phyloP scores from a whole-genome alignment of 1,284 basidiomycete species.

The Ganoderma boninense region DNA sequence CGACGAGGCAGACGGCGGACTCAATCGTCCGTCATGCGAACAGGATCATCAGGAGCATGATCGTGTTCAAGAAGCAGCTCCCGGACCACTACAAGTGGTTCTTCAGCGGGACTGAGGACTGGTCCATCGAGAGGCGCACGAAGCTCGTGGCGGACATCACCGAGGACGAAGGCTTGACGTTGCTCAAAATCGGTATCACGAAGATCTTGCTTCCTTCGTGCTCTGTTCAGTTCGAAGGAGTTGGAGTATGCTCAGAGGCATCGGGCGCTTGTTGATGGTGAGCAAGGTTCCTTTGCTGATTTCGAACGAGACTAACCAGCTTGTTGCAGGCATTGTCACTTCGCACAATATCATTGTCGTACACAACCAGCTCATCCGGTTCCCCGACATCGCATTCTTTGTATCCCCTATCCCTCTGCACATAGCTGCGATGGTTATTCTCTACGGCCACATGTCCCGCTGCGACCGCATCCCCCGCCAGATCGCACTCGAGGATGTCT shows the following conservation, averaged over 20 bases:
- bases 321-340: constrained; percentile 71
- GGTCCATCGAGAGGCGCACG: constrained; percentile 68
- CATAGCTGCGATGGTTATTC: constrained; percentile 87
- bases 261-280: constrained; percentile 79
- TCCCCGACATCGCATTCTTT: constrained; percentile 85
- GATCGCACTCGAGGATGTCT: constrained; percentile 79
- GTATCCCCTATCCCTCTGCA: constrained; percentile 86
- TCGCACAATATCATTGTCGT: constrained; percentile 86
- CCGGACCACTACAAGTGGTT: constrained; percentile 76
- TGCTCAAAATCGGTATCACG: constrained; percentile 83
- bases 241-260: constrained; percentile 68
- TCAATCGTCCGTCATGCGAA: constrained; percentile 77
- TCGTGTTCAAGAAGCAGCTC: constrained; percentile 68
- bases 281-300: constrained; percentile 33
- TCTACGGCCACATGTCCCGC: constrained; percentile 83
- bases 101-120: constrained; percentile 77
- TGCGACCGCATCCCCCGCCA: constrained; percentile 69
- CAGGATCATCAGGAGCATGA: constrained; percentile 78
- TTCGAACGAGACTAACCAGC: constrained; percentile 16
- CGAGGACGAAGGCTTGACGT: constrained; percentile 79
- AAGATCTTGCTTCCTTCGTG: constrained; percentile 77
- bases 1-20: constrained; percentile 70
- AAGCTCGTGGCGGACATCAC: constrained; percentile 76
- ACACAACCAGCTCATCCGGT: constrained; percentile 80
- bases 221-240: constrained; percentile 78